Evolutionary conservation across 176 grass and related monocot genomes (phyloP).

Genomic region (Avena insularis): DNA sequence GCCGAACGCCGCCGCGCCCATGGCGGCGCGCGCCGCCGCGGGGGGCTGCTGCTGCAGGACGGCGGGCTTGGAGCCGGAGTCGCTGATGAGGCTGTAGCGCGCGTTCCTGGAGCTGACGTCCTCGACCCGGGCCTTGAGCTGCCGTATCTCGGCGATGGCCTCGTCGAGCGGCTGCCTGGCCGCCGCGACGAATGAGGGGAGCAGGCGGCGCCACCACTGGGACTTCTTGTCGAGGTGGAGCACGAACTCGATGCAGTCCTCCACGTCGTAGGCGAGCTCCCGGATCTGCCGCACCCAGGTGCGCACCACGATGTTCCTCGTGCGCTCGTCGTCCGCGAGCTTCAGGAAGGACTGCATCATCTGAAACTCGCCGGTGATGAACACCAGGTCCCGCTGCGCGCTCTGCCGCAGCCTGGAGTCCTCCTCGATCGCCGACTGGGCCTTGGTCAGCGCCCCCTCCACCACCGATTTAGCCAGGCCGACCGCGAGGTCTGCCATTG

Average conservation of each 20-base stretch:
- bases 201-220: conserved; percentile 26
- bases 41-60: background rate
- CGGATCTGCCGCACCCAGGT: conserved; percentile 43
- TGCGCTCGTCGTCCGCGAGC: background rate
- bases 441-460: background rate
- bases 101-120: conserved; percentile 25
- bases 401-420: conserved; percentile 15
- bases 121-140: conserved; percentile 28
- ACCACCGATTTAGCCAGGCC: conserved; percentile 37
- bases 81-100: conserved; percentile 18
- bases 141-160: conserved; percentile 13
- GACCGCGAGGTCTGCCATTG: conserved; percentile 39
- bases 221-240: conserved; percentile 26
- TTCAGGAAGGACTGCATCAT: conserved; percentile 46
- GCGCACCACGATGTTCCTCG: background rate
- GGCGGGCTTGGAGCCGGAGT: background rate
- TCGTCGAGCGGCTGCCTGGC: background rate
- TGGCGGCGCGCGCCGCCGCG: background rate
- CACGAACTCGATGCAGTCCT: conserved; percentile 38
- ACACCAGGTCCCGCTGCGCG: background rate
- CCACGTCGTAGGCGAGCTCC: conserved; percentile 27
- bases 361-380: conserved; percentile 42
- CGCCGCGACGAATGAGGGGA: background rate
- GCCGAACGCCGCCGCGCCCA: background rate
- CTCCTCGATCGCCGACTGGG: conserved; percentile 23